Evolutionary conservation across 331 rosid genomes (phyloP).

Genomic region (Erythrophleum ivorense): DNA sequence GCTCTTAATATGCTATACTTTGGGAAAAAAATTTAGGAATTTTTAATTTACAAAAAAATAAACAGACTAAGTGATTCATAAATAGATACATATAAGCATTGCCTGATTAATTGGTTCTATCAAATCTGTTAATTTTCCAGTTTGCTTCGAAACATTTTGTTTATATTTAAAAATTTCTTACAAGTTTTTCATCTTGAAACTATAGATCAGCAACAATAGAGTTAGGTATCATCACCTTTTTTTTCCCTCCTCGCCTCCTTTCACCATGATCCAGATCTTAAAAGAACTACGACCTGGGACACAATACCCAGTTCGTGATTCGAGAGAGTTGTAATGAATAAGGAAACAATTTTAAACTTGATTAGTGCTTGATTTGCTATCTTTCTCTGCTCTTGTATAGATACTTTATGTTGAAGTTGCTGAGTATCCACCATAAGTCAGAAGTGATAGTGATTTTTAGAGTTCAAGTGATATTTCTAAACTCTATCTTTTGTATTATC

Average conservation of each 20-base stretch:
- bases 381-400: neutral
- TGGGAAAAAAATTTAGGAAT: neutral
- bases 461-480: neutral
- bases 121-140: neutral
- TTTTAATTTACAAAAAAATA: neutral
- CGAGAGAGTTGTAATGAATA: neutral
- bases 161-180: neutral
- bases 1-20: neutral
- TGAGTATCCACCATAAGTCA: neutral
- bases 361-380: neutral
- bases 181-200: neutral
- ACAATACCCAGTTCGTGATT: neutral
- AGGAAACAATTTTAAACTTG: neutral
- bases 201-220: neutral
- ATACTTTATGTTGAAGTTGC: neutral
- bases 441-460: neutral
- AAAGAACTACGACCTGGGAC: neutral
- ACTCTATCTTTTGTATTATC: neutral
- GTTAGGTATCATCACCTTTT: no score
- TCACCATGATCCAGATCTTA: neutral
- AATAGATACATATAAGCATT: neutral
- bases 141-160: neutral
- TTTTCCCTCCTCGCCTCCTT: no score
- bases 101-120: neutral
- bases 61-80: neutral